These are phyloP conservation scores for Luzula sylvatica DNA, from an alignment of 176 grass and related monocot species.

Conservation along the genomic window DNA sequence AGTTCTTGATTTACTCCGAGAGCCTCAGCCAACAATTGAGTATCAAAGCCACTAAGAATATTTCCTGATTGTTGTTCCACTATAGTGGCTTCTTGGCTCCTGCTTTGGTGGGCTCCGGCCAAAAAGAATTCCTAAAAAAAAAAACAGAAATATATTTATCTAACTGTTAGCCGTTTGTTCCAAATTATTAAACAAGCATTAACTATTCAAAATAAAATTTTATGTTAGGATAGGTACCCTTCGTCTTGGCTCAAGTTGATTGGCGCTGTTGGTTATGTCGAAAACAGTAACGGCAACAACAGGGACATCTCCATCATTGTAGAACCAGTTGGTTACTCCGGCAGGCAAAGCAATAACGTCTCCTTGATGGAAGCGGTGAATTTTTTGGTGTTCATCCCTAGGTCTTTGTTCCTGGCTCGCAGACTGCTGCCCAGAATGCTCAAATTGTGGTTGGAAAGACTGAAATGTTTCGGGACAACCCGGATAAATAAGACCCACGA, in stretches of 20 bases:
- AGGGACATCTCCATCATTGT: conserved; percentile 27
- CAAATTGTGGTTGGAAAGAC: neutral
- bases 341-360: conserved; percentile 27
- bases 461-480: conserved; percentile 33
- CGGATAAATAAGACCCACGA: conserved; percentile 11
- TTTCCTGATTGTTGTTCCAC: conserved; percentile 13
- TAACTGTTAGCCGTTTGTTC: neutral
- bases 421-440: conserved; percentile 2
- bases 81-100: neutral
- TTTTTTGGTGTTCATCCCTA: conserved; percentile 25
- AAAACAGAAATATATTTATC: neutral
- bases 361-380: conserved; percentile 17
- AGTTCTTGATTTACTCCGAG: conserved; percentile 16
- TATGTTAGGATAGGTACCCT: conserved; percentile 9
- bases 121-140: conserved; percentile 32
- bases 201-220: neutral
- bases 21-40: conserved; percentile 21
- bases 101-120: conserved; percentile 20
- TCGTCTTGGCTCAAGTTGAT: conserved; percentile 20
- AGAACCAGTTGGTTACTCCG: conserved; percentile 31
- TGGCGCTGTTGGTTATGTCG: conserved; percentile 13
- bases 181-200: neutral
- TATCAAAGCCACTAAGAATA: conserved; percentile 26
- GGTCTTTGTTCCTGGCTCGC: neutral
- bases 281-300: conserved; percentile 24